Base-by-base conservation (phyloP, 106 monocot genomes). In the Ottelia alismoides region DNA sequence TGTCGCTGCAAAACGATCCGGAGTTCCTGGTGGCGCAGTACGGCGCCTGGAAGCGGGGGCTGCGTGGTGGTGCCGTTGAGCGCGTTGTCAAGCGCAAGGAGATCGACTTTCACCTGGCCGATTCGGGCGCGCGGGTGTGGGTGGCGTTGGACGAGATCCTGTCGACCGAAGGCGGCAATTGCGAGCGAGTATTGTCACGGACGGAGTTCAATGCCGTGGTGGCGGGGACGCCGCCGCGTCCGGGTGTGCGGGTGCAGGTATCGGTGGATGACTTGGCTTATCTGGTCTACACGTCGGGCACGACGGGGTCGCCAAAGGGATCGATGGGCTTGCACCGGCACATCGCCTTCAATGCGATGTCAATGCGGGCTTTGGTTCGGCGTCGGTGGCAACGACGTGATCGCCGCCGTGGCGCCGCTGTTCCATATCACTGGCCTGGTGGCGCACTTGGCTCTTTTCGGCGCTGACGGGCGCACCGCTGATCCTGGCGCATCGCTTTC, bases 381-480 rank as follows among this genome's bases (percentile, higher is more conserved):
- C n/a, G n/a, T n/a, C n/a, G n/a, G n/a, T n/a, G n/a, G n/a, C n/a
- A n/a, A n/a, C 5, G 22, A 84, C 20, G 73, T 59, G 50, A 70
- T 81, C 2, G 70, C 88, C 26, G 75, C 88, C 7, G 80, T 84
- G 31, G 87, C 88, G 93, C 81, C 65, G 2, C 83, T 94, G 1
- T 70, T 65, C 2, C 18, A 27, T 14, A 72, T 83, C 51, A 83
- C 88, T 0, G 93, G 88, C 4, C 88, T 88, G 55, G 45, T 88
- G 2, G 88, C 84, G 93, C 72, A 87, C 0, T 70, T 94, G 18
- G 83, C 88, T n/a, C 88, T 94, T 87, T 94, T 94, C 56, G 88
- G 88, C 47, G 88, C 88, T 65, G 88, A 94, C 53, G n/a, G 93
- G 88, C 0, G n/a, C 88, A 88, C 84, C 81, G 84, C 26, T 81